phyloP scores from a whole-genome alignment of 2,329 filamentous ascomycete species.

The Talaromyces piceae region DNA sequence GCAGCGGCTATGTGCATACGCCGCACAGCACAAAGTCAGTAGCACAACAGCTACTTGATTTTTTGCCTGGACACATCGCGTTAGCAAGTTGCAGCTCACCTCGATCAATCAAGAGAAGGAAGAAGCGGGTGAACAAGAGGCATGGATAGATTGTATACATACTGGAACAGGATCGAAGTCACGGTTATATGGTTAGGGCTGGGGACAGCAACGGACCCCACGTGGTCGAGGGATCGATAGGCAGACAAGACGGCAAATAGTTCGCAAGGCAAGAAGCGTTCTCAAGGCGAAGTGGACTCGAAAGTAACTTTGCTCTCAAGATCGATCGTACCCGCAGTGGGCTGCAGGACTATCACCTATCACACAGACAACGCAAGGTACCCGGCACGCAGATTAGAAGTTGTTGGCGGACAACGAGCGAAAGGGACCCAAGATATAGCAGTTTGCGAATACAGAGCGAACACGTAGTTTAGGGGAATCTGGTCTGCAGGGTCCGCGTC shows the following conservation, averaged over 20 bases:
- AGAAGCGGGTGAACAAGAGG: no score
- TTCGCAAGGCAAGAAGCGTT: no score
- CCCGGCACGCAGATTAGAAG: neutral
- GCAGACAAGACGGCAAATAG: neutral
- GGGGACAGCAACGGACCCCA: neutral
- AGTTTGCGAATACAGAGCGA: constrained; percentile 13
- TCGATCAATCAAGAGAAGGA: no score
- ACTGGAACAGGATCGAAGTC: neutral
- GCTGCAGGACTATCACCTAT: neutral
- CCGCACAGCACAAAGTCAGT: neutral
- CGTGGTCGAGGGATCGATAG: neutral
- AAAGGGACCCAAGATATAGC: constrained; percentile 9
- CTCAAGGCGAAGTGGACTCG: no score
- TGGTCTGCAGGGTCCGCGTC: constrained; percentile 12
- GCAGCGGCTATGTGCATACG: neutral
- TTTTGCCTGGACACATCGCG: neutral
- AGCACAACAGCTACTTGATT: no score
- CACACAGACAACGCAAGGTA: neutral
- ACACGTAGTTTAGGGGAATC: constrained; percentile 13
- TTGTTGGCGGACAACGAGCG: neutral
- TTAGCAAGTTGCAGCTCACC: neutral
- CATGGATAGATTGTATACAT: neutral
- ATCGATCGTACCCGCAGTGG: neutral
- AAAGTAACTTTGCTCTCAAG: neutral
- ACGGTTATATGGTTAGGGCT: neutral